A percentile compares a stretch with the other conserved stretches of the same genome.
phyloP scores from a whole-genome alignment of 768 basidiomycete genomes.

The Podaxis pistillaris region DNA sequence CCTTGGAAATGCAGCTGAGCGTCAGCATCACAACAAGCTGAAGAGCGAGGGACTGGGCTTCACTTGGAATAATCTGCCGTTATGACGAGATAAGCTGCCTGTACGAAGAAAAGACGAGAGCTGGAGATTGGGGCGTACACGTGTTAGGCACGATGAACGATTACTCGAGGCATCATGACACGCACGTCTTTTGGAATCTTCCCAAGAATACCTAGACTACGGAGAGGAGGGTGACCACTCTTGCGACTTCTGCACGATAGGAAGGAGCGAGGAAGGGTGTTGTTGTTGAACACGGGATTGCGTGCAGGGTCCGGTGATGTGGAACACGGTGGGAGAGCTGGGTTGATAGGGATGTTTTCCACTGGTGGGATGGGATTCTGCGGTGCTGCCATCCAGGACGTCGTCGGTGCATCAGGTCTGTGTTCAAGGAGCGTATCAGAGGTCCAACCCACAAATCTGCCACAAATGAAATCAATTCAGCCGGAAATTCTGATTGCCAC shows the following conservation, averaged over 20 bases:
- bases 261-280: constrained; percentile 3
- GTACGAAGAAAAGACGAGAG: constrained; percentile 41
- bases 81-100: constrained; percentile 33
- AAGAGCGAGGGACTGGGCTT: constrained; percentile 17
- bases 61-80: constrained; percentile 26
- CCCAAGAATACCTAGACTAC: constrained; percentile 28
- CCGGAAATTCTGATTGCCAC: neutral
- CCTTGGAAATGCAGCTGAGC: constrained; percentile 18
- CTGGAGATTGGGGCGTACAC: constrained; percentile 38
- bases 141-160: constrained; percentile 43
- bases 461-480: constrained; percentile 2
- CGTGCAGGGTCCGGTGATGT: constrained; percentile 8
- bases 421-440: neutral
- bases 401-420: constrained; percentile 6
- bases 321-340: constrained; percentile 6
- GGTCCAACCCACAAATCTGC: neutral
- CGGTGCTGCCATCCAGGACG: constrained; percentile 4
- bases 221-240: constrained; percentile 17
- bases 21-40: constrained; percentile 3
- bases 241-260: constrained; percentile 7
- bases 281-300: neutral
- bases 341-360: neutral
- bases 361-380: neutral
- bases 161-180: constrained; percentile 18
- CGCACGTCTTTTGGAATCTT: constrained; percentile 33